These are phyloP conservation scores for Paramecium caudatum DNA, from an alignment of 73 alveolate species.

Conservation along the genomic window DNA sequence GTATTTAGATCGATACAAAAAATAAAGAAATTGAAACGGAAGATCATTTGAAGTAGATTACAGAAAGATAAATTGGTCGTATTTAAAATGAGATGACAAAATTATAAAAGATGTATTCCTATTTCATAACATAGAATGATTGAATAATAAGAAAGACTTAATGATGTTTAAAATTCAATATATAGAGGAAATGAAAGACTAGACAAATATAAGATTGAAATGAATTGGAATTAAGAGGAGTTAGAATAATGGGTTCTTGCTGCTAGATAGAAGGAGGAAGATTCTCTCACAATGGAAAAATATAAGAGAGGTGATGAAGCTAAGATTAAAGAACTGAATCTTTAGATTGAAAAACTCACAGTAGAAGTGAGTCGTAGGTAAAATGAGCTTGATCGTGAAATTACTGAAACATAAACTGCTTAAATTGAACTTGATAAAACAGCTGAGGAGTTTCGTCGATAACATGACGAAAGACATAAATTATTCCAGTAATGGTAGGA, in stretches of 20 bases:
- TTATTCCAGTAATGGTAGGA: constrained; percentile 93
- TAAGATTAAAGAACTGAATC: constrained; percentile 98
- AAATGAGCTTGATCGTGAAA: constrained; percentile 95
- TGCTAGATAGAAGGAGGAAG: constrained; percentile 99
- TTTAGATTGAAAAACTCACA: constrained; percentile 84
- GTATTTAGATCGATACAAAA: constrained; percentile 76
- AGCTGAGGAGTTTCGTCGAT: constrained; percentile 98
- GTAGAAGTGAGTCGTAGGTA: constrained; percentile 72
- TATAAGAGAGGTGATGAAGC: constrained; percentile 99
- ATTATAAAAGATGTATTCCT: constrained; percentile 81
- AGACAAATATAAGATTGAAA: constrained; percentile 98
- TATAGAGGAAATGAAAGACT: constrained; percentile 98
- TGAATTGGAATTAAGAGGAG: constrained; percentile 99
- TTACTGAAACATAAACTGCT: constrained; percentile 98
- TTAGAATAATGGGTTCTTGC: constrained; percentile 99
- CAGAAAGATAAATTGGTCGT: constrained; percentile 93
- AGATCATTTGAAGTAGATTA: constrained; percentile 94
- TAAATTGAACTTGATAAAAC: constrained; percentile 99
- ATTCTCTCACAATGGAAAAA: constrained; percentile 98
- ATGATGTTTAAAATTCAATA: constrained; percentile 95
- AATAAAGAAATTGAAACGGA: constrained; percentile 94
- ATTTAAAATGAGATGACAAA: constrained; percentile 87
- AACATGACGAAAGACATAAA: constrained; percentile 98
- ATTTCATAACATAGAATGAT: constrained; percentile 45
- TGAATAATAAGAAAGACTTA: constrained; percentile 96